Conservation (phyloP, 2,329 filamentous ascomycete species). For the Fusarium sp. region DNA sequence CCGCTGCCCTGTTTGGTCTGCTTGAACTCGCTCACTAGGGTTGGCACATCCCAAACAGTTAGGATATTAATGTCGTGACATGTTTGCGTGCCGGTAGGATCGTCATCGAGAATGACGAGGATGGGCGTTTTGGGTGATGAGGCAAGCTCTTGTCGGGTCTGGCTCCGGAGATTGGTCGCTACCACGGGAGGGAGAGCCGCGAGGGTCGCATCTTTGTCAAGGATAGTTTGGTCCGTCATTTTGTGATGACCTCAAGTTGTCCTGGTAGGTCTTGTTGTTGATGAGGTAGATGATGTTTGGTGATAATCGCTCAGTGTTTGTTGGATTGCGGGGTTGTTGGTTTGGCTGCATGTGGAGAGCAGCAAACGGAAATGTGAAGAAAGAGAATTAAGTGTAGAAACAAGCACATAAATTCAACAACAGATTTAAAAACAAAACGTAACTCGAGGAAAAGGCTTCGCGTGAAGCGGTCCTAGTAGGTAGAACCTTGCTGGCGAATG, state of each 20-base stretch:
- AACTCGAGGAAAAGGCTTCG: neutral
- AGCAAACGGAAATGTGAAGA: neutral
- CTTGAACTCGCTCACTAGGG: conserved; percentile 58
- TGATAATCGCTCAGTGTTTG: conserved; percentile 9
- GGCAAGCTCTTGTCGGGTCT: conserved; percentile 14
- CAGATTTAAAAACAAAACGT: neutral
- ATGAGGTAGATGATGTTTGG: neutral
- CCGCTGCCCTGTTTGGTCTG: conserved; percentile 53
- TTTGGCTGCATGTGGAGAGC: too few species aligned
- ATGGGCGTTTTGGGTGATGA: conserved; percentile 40
- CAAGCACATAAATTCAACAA: neutral
- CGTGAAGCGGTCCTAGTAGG: neutral
- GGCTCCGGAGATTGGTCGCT: conserved; percentile 19
- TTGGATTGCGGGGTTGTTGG: conserved; percentile 7
- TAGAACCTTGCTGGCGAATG: neutral
- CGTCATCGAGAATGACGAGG: conserved; percentile 63
- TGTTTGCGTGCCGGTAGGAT: conserved; percentile 70
- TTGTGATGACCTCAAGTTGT: neutral
- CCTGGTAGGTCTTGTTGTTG: neutral
- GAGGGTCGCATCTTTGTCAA: conserved; percentile 16
- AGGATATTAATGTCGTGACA: conserved; percentile 68
- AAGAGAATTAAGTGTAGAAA: neutral
- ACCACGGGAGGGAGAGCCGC: conserved; percentile 23
- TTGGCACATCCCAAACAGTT: conserved; percentile 63
- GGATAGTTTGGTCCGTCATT: conserved; percentile 11